Evolutionary conservation across 148 eudicot species (phyloP).

Genomic region (Arbutus unedo): DNA sequence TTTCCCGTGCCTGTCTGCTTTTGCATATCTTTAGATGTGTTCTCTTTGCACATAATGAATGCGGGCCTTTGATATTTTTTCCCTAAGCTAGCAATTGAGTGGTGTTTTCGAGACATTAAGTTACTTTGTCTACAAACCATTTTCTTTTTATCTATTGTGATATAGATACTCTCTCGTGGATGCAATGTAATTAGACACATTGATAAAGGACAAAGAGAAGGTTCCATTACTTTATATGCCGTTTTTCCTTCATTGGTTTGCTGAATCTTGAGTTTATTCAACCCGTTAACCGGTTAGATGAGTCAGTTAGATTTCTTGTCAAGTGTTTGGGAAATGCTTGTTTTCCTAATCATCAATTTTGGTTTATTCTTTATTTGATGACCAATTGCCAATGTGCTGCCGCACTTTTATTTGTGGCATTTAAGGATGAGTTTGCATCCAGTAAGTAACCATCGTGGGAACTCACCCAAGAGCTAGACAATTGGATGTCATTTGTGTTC

Average conservation of each 20-base stretch:
- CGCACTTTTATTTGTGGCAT: not conserved
- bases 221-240: not conserved
- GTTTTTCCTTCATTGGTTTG: not conserved
- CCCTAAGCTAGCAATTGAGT: not conserved
- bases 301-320: too few species aligned
- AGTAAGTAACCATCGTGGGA: not conserved
- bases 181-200: not conserved
- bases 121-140: constrained; percentile 4
- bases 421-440: not conserved
- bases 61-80: not conserved
- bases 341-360: too few species aligned
- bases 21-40: not conserved
- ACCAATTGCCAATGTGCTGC: not conserved
- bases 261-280: too few species aligned
- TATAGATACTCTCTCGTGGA: not conserved
- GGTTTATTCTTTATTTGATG: too few species aligned
- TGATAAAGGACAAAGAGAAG: not conserved
- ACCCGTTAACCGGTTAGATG: too few species aligned
- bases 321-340: too few species aligned
- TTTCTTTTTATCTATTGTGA: not conserved
- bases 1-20: not conserved
- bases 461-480: not conserved
- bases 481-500: not conserved
- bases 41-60: not conserved
- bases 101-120: not conserved